Evolutionary conservation across 2,329 filamentous ascomycete species (phyloP).

Genomic region (Taxawa tesnikishii): DNA sequence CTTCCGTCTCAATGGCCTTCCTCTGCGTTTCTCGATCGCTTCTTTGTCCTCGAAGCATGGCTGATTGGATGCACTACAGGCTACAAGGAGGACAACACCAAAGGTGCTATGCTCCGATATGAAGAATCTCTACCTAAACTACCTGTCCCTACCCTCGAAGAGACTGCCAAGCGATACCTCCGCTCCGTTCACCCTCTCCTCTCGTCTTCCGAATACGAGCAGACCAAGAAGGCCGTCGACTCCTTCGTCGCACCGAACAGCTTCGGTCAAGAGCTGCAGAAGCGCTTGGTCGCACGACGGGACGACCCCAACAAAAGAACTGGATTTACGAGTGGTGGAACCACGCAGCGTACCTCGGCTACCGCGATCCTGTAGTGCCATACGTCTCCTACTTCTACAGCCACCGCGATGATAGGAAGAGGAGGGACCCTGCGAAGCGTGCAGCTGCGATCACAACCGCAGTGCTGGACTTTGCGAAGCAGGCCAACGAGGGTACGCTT

Average conservation of each 20-base stretch:
- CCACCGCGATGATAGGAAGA: conserved; percentile 80
- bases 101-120: conserved; percentile 71
- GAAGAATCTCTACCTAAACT: conserved; percentile 74
- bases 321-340: conserved; percentile 99
- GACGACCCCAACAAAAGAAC: conserved; percentile 76
- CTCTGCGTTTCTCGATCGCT: neutral
- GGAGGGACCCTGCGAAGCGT: conserved; percentile 80
- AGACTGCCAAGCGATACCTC: conserved; percentile 69
- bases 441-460: conserved; percentile 82
- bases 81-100: conserved; percentile 68
- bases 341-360: conserved; percentile 77
- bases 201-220: conserved; percentile 53
- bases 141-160: conserved; percentile 70
- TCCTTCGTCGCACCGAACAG: conserved; percentile 85
- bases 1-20: neutral
- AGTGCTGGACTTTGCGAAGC: conserved; percentile 84
- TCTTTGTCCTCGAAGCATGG: conserved; percentile 3
- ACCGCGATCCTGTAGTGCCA: conserved; percentile 90
- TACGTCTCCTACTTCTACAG: conserved; percentile 99
- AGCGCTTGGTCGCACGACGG: conserved; percentile 68
- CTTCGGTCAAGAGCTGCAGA: conserved; percentile 70
- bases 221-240: conserved; percentile 70
- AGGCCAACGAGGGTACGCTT: conserved; percentile 68
- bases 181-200: conserved; percentile 69
- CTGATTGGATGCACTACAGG: conserved; percentile 44